Percentiles rank a stretch among this genome's conserved stretches.
These are phyloP conservation scores for Cryptococcus sp. DNA, from an alignment of 1,284 basidiomycete genomes.

Conservation along the genomic window DNA sequence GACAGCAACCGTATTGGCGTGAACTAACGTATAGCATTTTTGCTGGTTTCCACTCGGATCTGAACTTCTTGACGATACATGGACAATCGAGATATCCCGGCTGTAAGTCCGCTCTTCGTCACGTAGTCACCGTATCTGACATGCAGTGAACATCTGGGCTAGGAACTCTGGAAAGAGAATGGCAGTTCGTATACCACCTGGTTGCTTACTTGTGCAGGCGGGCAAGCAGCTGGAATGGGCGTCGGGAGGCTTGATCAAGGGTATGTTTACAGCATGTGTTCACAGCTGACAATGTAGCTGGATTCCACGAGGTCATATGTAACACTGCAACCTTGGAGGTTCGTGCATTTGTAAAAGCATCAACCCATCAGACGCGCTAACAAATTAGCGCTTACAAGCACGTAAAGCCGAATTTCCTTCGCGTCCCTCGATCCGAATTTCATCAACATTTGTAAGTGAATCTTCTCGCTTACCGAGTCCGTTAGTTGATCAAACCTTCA, in stretches of 20 bases:
- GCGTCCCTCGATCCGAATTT: constrained; percentile 83
- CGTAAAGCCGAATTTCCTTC: constrained; percentile 59
- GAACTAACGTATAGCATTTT: constrained; percentile 59
- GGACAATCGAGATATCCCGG: constrained; percentile 62
- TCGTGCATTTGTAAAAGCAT: constrained; percentile 6
- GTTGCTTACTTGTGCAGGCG: constrained; percentile 64
- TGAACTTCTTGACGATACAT: constrained; percentile 67
- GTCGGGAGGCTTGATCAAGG: constrained; percentile 78
- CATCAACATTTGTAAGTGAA: constrained; percentile 66
- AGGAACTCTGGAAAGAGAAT: constrained; percentile 84
- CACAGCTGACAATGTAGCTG: constrained; percentile 49
- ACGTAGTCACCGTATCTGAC: neutral
- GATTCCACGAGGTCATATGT: constrained; percentile 86
- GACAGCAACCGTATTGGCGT: neutral
- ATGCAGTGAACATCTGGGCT: constrained; percentile 71
- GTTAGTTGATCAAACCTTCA: constrained; percentile 5
- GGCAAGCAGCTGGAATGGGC: constrained; percentile 89
- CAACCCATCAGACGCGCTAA: neutral
- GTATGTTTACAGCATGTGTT: constrained; percentile 9
- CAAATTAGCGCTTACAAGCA: constrained; percentile 47
- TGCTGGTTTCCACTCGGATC: constrained; percentile 74
- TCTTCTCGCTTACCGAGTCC: neutral
- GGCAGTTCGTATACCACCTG: constrained; percentile 69
- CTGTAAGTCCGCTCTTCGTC: constrained; percentile 18
- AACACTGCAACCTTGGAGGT: constrained; percentile 71